phyloP scores from a whole-genome alignment of 768 basidiomycete genomes.

The Amanita thiersii region DNA sequence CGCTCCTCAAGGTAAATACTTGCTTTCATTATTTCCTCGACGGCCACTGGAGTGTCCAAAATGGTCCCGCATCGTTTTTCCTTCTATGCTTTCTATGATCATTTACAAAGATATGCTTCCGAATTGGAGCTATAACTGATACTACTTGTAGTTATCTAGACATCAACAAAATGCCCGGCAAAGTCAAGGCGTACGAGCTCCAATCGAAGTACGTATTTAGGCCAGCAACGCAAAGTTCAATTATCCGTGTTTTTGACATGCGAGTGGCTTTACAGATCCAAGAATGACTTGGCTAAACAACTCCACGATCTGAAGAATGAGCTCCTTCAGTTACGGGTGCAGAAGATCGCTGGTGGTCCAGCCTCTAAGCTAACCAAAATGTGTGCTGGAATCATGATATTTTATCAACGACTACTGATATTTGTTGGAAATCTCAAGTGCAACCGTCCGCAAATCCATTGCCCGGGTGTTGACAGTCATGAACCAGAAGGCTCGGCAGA shows the following conservation, averaged over 20 bases:
- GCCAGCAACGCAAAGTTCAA: slow-evolving; percentile 10
- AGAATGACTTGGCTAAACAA: slow-evolving; percentile 95
- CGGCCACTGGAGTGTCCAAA: neutral
- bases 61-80: neutral
- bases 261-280: slow-evolving; percentile 52
- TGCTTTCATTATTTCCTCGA: slow-evolving; percentile 1
- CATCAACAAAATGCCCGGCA: slow-evolving; percentile 67
- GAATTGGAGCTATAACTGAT: slow-evolving; percentile 8
- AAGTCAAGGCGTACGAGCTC: slow-evolving; percentile 95
- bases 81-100: neutral
- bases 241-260: slow-evolving; percentile 3
- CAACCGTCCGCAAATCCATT: slow-evolving; percentile 95
- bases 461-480: slow-evolving; percentile 97
- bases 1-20: slow-evolving; percentile 36
- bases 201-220: slow-evolving; percentile 73
- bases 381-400: slow-evolving; percentile 41
- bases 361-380: slow-evolving; percentile 96
- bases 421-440: slow-evolving; percentile 36
- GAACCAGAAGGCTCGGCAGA: slow-evolving; percentile 97
- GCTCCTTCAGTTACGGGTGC: slow-evolving; percentile 88
- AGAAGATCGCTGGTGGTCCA: slow-evolving; percentile 95
- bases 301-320: slow-evolving; percentile 91
- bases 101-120: neutral
- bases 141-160: slow-evolving; percentile 14
- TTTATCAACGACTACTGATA: slow-evolving; percentile 2